Percentiles rank a stretch among this genome's conserved stretches.
Evolutionary conservation across 202 grass and related monocot genomes (phyloP).

Genomic region (Sporobolus alterniflorus): DNA sequence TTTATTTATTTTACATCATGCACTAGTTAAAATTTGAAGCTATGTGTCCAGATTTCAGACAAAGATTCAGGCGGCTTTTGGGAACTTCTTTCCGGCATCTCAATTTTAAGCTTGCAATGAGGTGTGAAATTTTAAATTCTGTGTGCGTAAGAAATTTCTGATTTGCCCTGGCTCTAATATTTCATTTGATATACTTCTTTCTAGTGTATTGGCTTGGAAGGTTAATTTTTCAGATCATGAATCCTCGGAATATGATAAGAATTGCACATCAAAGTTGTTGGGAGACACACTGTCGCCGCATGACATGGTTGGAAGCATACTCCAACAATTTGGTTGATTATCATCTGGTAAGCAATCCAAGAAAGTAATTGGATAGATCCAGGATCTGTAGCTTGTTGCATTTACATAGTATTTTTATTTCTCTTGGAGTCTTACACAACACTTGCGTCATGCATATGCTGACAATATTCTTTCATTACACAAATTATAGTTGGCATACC

Average conservation of each 20-base stretch:
- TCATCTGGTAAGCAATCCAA: conserved; percentile 77
- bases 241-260: conserved; percentile 31
- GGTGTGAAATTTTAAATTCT: conserved; percentile 48
- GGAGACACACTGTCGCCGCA: conserved; percentile 67
- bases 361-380: not conserved
- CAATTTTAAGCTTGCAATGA: conserved; percentile 86
- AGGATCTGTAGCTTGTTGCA: conserved; percentile 12
- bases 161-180: conserved; percentile 20
- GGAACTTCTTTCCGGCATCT: conserved; percentile 79
- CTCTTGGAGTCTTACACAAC: not conserved
- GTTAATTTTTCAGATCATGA: conserved; percentile 71
- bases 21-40: conserved; percentile 36
- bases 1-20: conserved; percentile 15
- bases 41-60: conserved; percentile 82
- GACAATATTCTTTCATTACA: not conserved
- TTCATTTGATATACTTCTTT: conserved; percentile 23
- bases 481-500: not conserved
- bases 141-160: not conserved
- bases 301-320: conserved; percentile 95
- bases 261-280: conserved; percentile 45
- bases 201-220: conserved; percentile 78
- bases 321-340: conserved; percentile 94
- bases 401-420: conserved; percentile 14
- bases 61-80: conserved; percentile 81
- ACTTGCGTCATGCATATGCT: not conserved